Base-by-base conservation (phyloP, 2,329 filamentous ascomycete species). In the Tolypocladium paradoxum region DNA sequence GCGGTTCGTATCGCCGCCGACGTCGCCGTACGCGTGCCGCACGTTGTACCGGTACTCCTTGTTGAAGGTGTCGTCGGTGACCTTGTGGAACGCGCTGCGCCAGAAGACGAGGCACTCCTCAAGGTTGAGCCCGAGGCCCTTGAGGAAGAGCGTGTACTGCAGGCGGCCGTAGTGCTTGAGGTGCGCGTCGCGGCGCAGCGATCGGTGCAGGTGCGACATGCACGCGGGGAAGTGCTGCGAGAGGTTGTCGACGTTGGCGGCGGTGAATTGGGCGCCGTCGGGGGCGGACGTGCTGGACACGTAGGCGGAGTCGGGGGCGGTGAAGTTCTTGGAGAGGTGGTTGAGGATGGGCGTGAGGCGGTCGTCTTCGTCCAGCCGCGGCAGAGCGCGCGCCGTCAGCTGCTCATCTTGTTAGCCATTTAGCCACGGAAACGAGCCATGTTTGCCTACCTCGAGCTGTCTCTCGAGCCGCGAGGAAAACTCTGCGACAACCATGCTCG, bases 31-130 rank as follows among this genome's bases (percentile, higher is more conserved):
- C 0, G 78, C 71, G 76, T 99, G 92, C n/a, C 91, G 87, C 54
- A 97, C 82, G 67, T 99, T 97, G 78, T 99, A 99, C 46, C 88
- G 82, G 73, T 99, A 97, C 66, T 96, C 90, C 66, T 96, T 97
- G 71, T 95, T 95, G 78, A 97, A 99, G 36, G 85, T 85, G 63
- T 97, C 92, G 64, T 97, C 93, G 0, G 88, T 91, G 58, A 95
- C 83, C 60, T 90, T 87, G 66, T 83, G 84, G 79, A 99, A 97
- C 31, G 80, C 77, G 57, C 83, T 80, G 12, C 93, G 85, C 93
- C 93, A 99, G 75, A 99, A 99, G 14, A 90, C 62, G 27, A 99
- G 79, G 61, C 84, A 90, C 69, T 99, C 92, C 64, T 96, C 90
- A n/a, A 99, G 75, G 57, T 82, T 90, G 31, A 99, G 76, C 0